Evolutionary conservation across 345 rosid species (phyloP).

Genomic region (Citrus unshiu): DNA sequence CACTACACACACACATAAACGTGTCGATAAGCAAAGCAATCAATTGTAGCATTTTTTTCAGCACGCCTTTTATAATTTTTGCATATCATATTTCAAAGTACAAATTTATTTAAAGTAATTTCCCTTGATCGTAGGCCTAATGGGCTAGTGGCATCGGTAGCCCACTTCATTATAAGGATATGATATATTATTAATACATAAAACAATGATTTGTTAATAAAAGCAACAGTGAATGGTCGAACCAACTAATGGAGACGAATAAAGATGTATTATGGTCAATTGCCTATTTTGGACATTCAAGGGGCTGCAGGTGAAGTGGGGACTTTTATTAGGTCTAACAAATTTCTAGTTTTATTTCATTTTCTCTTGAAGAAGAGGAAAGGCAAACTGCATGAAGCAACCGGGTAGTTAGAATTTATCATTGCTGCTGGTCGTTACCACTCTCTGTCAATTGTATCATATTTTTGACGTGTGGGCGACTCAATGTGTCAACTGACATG

Average conservation of each 20-base stretch:
- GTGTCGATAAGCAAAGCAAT: too few species aligned
- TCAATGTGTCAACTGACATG: constrained; percentile 14
- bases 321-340: constrained; percentile 14
- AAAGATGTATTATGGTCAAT: not conserved
- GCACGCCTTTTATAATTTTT: not conserved
- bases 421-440: constrained; percentile 26
- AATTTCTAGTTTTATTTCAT: not conserved
- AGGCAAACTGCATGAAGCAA: constrained; percentile 13
- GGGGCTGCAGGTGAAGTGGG: not conserved
- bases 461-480: constrained; percentile 30
- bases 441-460: not conserved
- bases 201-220: not conserved
- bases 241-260: not conserved
- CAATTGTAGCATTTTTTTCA: not conserved
- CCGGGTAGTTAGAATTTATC: constrained; percentile 26
- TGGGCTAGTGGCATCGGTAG: not conserved
- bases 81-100: not conserved
- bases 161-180: not conserved
- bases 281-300: not conserved
- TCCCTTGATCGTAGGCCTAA: not conserved
- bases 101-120: not conserved
- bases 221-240: not conserved
- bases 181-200: not conserved
- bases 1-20: too few species aligned
- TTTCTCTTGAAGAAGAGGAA: constrained; percentile 18